A percentile compares a stretch with the other conserved stretches of the same genome.
Conservation (phyloP, 2,329 filamentous ascomycete genomes). For the Aureobasidium sp. region DNA sequence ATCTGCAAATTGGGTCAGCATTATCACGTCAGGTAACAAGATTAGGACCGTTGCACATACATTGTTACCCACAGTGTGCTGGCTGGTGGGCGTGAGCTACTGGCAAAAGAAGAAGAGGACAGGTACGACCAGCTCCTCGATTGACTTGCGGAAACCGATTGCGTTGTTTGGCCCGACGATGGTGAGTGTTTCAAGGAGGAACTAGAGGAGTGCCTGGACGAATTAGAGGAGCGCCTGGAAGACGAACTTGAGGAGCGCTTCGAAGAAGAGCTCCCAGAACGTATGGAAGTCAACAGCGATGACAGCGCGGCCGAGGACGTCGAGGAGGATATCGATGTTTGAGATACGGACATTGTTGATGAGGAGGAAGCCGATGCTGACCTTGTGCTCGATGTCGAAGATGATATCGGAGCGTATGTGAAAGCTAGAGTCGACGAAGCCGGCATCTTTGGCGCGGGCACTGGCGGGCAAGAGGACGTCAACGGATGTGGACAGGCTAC, state of each 20-base stretch:
- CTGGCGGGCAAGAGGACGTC: not conserved
- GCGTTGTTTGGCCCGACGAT: not conserved
- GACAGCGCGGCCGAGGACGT: not conserved
- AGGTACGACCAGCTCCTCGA: not conserved
- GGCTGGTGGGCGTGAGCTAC: not conserved
- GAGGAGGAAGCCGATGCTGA: not conserved
- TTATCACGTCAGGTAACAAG: not conserved
- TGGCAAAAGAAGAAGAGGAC: not conserved
- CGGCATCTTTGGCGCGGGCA: not conserved
- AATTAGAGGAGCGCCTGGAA: not conserved
- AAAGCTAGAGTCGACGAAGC: not conserved
- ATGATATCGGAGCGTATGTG: not conserved
- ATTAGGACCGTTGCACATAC: not conserved
- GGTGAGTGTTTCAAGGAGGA: not conserved
- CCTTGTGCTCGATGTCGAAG: not conserved
- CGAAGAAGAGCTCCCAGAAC: not conserved
- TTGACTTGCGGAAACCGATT: not conserved
- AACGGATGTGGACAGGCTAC: not conserved
- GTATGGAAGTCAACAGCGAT: not conserved
- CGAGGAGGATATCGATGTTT: not conserved
- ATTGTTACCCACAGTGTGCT: not conserved
- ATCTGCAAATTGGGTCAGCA: not conserved
- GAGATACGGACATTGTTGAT: not conserved
- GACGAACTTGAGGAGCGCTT: not conserved
- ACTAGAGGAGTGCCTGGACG: not conserved